Evolutionary conservation across 306 rosid species (phyloP), one percentile per base, ranked within the genome.

Genomic region (Carpinus viminea): DNA sequence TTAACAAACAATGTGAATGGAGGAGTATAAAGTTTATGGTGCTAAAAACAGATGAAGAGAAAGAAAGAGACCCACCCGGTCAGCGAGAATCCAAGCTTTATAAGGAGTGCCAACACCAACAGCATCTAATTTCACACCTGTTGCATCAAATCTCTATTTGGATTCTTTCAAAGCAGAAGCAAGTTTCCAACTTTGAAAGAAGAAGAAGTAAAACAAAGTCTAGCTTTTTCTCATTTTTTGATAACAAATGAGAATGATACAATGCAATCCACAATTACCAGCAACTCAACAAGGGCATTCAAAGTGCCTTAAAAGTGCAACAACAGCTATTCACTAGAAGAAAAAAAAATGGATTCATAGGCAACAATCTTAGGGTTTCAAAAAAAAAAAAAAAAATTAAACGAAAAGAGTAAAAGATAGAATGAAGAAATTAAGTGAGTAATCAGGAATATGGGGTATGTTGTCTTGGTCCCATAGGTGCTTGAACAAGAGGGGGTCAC

Each of bases 231-330:
- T 4, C 70, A 5, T 31, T 65, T 16, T 15, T 4, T 4, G 2
- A 28, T 64, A 1, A 1, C 1, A 41, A 6, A 41, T 38, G 8
- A 43, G 8, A 68, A 18, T 11, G 8, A 80, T 9, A 13, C 18
- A 75, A 52, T 46, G 51, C 43, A 26, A 15, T 76, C 53, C 15
- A 60, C 47, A 43, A n/a, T 88, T 86, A 90, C 98, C 97, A 92
- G 89, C 97, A n/a, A n/a, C n/a, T n/a, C n/a, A n/a, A n/a, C n/a
- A 94, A 62, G 76, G 72, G 83, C 98, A 94, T 82, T 96, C 98
- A 80, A 91, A 94, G 83, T 92, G 97, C 86, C 97, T 92, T 85
- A 94, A 79, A 21, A 94, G 89, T 15, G 97, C 97, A 85, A 94
- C 97, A 81, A 91, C 93, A 81, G 91, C 95, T 26, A 92, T 59